Evolutionary conservation across 371 early-diverging fungal genomes (phyloP).

Genomic region (Rhizopus microsporus): DNA sequence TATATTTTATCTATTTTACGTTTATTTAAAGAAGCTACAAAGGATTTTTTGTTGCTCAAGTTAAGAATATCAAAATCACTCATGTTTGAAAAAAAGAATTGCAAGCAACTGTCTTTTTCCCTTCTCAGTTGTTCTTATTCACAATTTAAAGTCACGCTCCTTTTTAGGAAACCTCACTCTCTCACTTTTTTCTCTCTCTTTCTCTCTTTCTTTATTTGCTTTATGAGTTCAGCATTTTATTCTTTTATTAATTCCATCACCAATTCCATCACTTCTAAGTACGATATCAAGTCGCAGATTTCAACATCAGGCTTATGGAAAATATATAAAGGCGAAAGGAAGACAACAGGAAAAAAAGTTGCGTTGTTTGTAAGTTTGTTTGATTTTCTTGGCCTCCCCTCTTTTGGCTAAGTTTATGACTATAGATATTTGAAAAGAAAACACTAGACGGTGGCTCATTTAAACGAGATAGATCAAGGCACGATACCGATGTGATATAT

Average conservation of each 20-base stretch:
- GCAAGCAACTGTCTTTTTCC: no score
- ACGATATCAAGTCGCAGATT: slow-evolving; percentile 57
- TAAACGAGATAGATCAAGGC: slow-evolving; percentile 48
- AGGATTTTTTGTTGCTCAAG: slow-evolving; percentile 16
- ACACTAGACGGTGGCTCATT: slow-evolving; percentile 53
- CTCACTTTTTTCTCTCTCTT: background rate
- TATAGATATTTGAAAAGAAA: slow-evolving; percentile 75
- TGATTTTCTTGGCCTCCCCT: slow-evolving; percentile 4
- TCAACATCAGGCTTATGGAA: slow-evolving; percentile 68
- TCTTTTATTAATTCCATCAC: slow-evolving; percentile 53
- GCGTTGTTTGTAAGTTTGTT: slow-evolving; percentile 60
- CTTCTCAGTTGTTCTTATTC: no score
- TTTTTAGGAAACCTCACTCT: background rate
- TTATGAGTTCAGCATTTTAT: slow-evolving; percentile 54
- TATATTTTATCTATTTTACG: slow-evolving; percentile 2
- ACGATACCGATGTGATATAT: slow-evolving; percentile 59
- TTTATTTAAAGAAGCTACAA: slow-evolving; percentile 26
- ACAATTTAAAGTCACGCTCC: background rate
- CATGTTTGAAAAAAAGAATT: slow-evolving; percentile 20
- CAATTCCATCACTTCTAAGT: slow-evolving; percentile 47
- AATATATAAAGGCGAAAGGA: slow-evolving; percentile 61
- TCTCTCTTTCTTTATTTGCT: background rate
- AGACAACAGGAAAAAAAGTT: slow-evolving; percentile 61
- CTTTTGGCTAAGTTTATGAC: slow-evolving; percentile 1
- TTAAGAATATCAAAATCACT: slow-evolving; percentile 37